Percentiles rank a stretch among this genome's conserved stretches.
Conservation (phyloP, 257 asterid genomes). For the Anisodus acutangulus region DNA sequence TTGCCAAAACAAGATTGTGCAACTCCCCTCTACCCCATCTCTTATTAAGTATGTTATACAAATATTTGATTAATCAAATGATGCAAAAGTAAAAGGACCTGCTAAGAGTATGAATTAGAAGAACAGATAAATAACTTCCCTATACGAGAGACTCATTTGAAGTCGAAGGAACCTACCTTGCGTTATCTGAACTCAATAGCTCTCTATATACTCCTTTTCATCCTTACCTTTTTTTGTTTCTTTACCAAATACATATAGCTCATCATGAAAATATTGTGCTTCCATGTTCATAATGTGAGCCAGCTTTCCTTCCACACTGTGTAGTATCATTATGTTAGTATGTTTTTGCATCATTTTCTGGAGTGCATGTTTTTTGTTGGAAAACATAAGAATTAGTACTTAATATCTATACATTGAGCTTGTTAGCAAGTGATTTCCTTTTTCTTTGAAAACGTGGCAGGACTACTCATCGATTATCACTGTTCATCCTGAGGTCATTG, state of each 20-base stretch:
- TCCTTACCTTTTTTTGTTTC: background rate
- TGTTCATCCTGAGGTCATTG: slow-evolving; percentile 32
- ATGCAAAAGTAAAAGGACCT: slow-evolving; percentile 10
- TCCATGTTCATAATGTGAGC: background rate
- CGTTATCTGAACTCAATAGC: background rate
- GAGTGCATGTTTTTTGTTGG: background rate
- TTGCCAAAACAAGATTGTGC: slow-evolving; percentile 7
- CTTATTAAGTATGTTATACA: background rate
- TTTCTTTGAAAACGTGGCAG: slow-evolving; percentile 28
- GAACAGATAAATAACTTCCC: background rate
- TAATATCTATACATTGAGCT: background rate
- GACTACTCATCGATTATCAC: slow-evolving; percentile 32
- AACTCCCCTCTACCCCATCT: background rate
- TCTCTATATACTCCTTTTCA: background rate
- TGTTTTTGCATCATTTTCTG: slow-evolving; percentile 4
- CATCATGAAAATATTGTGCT: slow-evolving; percentile 19
- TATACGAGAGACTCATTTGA: background rate
- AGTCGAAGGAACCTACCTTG: background rate
- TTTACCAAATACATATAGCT: background rate
- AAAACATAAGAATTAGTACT: background rate
- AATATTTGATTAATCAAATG: background rate
- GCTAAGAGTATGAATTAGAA: background rate
- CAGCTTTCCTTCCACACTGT: background rate
- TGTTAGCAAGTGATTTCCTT: slow-evolving; percentile 1
- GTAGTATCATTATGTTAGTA: background rate